Conservation (phyloP, 768 basidiomycete species). For the Heimioporus sp. region DNA sequence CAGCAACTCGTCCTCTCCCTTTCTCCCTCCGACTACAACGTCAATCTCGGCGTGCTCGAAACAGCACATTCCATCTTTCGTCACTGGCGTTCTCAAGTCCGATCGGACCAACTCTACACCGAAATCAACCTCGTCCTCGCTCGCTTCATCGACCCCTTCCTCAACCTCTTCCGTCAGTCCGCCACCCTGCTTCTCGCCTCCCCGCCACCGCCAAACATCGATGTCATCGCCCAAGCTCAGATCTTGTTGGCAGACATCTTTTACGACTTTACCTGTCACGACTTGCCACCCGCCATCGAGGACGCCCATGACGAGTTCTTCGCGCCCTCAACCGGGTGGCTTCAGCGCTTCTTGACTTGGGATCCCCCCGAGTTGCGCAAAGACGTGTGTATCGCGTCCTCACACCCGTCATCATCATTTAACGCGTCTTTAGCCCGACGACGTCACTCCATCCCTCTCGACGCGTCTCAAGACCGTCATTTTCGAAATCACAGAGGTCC, state of each 20-base stretch:
- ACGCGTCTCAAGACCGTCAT: conserved; percentile 87
- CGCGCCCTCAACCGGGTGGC: conserved; percentile 61
- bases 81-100: conserved; percentile 88
- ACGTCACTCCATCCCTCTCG: conserved; percentile 79
- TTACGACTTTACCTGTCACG: conserved; percentile 93
- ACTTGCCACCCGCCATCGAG: conserved; percentile 92
- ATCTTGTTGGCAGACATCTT: conserved; percentile 82
- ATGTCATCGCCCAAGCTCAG: conserved; percentile 68
- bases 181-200: conserved; percentile 47
- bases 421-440: conserved; percentile 57
- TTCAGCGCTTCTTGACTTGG: conserved; percentile 82
- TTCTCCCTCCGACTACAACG: conserved; percentile 73
- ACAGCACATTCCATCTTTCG: conserved; percentile 96
- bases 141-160: conserved; percentile 82
- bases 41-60: conserved; percentile 88
- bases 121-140: conserved; percentile 90
- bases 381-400: conserved; percentile 46
- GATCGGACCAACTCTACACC: conserved; percentile 81
- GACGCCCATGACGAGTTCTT: conserved; percentile 86
- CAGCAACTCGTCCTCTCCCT: conserved; percentile 90
- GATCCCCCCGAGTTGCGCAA: conserved; percentile 63
- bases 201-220: conserved; percentile 38
- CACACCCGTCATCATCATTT: conserved; percentile 1
- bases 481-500: conserved; percentile 86
- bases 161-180: conserved; percentile 76